A percentile compares a stretch with the other conserved stretches of the same genome.
Evolutionary conservation across 441 rosid genomes (phyloP).

Genomic region (Rhodomyrtus psidioides): DNA sequence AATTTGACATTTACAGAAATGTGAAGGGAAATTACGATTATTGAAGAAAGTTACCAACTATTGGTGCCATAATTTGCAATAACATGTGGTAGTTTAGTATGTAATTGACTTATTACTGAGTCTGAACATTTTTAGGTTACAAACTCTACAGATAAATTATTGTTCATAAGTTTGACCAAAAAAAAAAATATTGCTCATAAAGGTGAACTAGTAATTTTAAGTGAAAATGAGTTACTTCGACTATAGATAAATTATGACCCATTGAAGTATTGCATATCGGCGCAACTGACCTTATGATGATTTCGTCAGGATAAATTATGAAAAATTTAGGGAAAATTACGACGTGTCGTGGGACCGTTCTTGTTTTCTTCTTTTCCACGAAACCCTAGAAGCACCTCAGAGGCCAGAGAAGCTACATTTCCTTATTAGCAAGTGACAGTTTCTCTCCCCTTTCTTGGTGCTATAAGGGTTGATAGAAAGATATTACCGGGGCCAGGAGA

Average conservation of each 20-base stretch:
- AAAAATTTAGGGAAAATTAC: neutral
- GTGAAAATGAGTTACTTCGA: too few relatives aligned
- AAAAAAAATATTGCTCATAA: too few relatives aligned
- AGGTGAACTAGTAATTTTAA: too few relatives aligned
- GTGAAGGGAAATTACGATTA: too few relatives aligned
- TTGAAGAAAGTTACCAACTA: neutral
- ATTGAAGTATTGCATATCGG: neutral
- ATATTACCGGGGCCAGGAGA: neutral
- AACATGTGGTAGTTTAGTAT: neutral
- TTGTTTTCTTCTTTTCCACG: neutral
- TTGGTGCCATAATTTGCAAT: accelerated
- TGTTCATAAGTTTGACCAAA: too few relatives aligned
- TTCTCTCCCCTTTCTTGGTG: neutral
- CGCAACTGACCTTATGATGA: neutral
- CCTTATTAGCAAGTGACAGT: neutral
- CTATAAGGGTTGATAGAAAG: neutral
- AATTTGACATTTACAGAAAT: too few relatives aligned
- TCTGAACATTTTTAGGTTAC: neutral
- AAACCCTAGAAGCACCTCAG: neutral
- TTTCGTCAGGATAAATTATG: neutral
- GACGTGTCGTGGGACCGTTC: neutral
- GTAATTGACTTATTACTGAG: neutral
- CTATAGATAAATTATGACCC: neutral
- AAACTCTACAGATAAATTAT: neutral
- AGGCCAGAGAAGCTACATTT: neutral